Base-by-base conservation (phyloP, 495 filamentous ascomycete species). In the Penicillium flavigenum region DNA sequence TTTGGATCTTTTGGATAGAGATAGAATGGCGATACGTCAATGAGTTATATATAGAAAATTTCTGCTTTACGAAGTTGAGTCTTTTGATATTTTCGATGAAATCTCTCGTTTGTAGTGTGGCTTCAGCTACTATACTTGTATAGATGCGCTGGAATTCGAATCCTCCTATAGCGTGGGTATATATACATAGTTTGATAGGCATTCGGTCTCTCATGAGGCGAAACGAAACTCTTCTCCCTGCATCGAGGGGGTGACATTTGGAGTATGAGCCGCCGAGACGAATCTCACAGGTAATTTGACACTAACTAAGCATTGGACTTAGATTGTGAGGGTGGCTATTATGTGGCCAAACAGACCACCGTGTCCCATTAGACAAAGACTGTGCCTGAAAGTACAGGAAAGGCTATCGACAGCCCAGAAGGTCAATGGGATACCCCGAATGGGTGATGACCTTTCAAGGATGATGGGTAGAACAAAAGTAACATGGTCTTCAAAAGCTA, bases 91-190 rank as follows among this genome's bases (percentile, higher is more conserved):
- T 17, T 16, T 34, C 9, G 10, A n/a, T 20, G 11, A 36, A 49
- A n/a, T 36, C 9, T 50, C 24, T 26, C 12, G 8, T 47, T 20
- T 24, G 27, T 19, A 19, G 24, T 1, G 10, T 20, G n/a, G n/a
- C 10, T 32, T 27, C 45, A 11, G 27, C 14, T 10, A 20, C 24
- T 42, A 3, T 5, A 31, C 19, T 43, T 20, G 22, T 16, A 41
- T 2, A 44, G 12, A 47, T 55, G 32, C 44, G 53, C 53, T 47
- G 52, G 50, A 52, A 16, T 52, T n/a, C n/a, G 1, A 14, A 10
- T 1, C 16, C 19, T 10, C 22, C 22, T 38, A 12, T 9, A 47
- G 16, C 44, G n/a, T 32, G 53, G 43, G 53, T 55, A 47, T 47
- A 51, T 51, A 4, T 55, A 46, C 42, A 47, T 47, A 5, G 17